Percentiles rank a stretch among this genome's conserved stretches.
Evolutionary conservation across 2,329 filamentous ascomycete genomes (phyloP).

Genomic region (Endothia cerciana): DNA sequence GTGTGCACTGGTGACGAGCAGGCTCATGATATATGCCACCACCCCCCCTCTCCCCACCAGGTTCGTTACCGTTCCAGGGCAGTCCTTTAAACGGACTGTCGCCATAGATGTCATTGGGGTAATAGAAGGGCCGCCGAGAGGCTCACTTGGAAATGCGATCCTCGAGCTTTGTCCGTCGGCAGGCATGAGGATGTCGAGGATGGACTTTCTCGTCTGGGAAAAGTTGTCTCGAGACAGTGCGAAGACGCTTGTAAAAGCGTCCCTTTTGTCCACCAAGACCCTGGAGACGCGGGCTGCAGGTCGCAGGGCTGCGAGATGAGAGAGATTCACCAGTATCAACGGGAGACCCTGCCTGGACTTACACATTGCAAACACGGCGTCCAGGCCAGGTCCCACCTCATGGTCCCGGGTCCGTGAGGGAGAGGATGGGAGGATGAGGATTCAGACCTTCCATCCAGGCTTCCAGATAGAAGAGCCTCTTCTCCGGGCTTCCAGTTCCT

Average conservation of each 20-base stretch:
- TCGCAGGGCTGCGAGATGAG: background rate
- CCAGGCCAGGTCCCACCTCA: conserved; percentile 5
- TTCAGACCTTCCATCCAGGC: conserved; percentile 15
- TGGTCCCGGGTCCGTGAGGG: background rate
- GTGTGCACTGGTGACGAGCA: background rate
- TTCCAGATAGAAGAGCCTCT: conserved; percentile 24
- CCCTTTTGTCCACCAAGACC: background rate
- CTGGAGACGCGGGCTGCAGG: background rate
- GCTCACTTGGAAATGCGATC: background rate
- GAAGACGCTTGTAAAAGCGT: conserved; percentile 1
- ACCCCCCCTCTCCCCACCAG: too few relatives aligned
- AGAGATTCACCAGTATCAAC: background rate
- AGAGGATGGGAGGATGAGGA: background rate
- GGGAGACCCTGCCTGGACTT: background rate
- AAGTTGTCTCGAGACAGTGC: conserved; percentile 19
- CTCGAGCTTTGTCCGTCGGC: background rate
- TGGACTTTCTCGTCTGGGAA: conserved; percentile 18
- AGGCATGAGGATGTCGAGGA: conserved; percentile 1
- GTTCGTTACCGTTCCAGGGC: background rate
- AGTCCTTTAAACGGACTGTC: background rate
- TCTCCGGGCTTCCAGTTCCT: conserved; percentile 8
- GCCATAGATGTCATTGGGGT: background rate
- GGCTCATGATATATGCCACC: background rate
- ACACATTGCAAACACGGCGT: background rate
- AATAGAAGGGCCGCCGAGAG: background rate